These are phyloP conservation scores for Setomelanomma holmii DNA, from an alignment of 2,329 filamentous ascomycete genomes.

Conservation along the genomic window DNA sequence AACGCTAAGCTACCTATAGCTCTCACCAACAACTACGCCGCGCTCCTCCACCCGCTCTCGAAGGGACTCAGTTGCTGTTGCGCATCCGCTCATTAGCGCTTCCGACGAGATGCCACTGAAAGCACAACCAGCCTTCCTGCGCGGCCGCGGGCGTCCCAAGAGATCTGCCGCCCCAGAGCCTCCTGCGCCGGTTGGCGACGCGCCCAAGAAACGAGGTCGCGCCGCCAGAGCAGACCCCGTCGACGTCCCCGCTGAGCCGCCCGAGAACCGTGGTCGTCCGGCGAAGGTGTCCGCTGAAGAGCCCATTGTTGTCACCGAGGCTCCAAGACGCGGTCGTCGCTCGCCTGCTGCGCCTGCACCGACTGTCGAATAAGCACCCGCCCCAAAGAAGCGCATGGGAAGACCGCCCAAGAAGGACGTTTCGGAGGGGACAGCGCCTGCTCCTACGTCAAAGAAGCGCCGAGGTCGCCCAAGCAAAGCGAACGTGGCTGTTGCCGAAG, in stretches of 20 bases:
- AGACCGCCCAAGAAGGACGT: slow-evolving; percentile 10
- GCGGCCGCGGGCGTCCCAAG: slow-evolving; percentile 22
- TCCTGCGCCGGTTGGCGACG: slow-evolving; percentile 8
- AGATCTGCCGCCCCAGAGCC: slow-evolving; percentile 9
- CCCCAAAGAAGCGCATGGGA: slow-evolving; percentile 16
- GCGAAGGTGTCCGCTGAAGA: slow-evolving; percentile 17
- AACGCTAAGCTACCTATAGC: not conserved
- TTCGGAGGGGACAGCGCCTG: not conserved
- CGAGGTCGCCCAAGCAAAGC: slow-evolving; percentile 17
- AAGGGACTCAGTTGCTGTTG: not conserved
- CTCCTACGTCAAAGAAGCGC: slow-evolving; percentile 17
- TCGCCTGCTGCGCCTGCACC: slow-evolving; percentile 9
- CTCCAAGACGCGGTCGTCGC: slow-evolving; percentile 18
- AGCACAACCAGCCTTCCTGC: slow-evolving; percentile 5
- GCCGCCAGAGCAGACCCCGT: slow-evolving; percentile 12
- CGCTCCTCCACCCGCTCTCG: not conserved
- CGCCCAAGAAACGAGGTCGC: slow-evolving; percentile 25
- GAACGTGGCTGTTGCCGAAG: slow-evolving; percentile 9
- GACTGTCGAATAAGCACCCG: slow-evolving; percentile 3
- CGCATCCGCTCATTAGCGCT: not conserved
- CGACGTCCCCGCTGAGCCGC: slow-evolving; percentile 9
- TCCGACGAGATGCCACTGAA: slow-evolving; percentile 22
- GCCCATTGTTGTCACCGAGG: slow-evolving; percentile 11
- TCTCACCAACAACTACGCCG: not conserved
- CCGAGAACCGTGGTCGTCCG: slow-evolving; percentile 32